phyloP scores from a whole-genome alignment of 257 asterid genomes.

The Przewalskia tangutica region DNA sequence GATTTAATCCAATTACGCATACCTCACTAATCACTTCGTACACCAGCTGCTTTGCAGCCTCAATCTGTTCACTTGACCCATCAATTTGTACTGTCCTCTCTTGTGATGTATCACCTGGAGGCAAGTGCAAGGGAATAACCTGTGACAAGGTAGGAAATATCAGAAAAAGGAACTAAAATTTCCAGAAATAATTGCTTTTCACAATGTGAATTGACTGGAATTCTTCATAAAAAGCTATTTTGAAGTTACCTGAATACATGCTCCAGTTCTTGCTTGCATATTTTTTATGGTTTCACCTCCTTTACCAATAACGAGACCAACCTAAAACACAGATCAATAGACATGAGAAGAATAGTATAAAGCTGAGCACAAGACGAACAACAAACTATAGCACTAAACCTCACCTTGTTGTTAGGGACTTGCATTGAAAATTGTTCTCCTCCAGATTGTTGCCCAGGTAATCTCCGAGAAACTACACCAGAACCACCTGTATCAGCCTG shows the following conservation, averaged over 20 bases:
- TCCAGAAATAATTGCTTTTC: not conserved
- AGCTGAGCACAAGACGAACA: not conserved
- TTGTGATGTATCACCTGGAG: slow-evolving; percentile 20
- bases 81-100: slow-evolving; percentile 24
- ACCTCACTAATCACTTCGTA: slow-evolving; percentile 24
- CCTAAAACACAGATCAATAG: slow-evolving; percentile 14
- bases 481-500: slow-evolving; percentile 17
- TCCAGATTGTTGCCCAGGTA: slow-evolving; percentile 11
- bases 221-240: not conserved
- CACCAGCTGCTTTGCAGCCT: slow-evolving; percentile 20
- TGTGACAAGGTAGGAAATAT: not conserved
- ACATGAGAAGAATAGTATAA: not conserved
- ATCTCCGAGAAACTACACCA: slow-evolving; percentile 10
- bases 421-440: slow-evolving; percentile 10
- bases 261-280: slow-evolving; percentile 78
- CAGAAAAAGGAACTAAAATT: not conserved
- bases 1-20: not conserved
- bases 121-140: slow-evolving; percentile 22
- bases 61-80: slow-evolving; percentile 19
- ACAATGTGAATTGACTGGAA: not conserved
- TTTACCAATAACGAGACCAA: slow-evolving; percentile 85
- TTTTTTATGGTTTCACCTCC: slow-evolving; percentile 89
- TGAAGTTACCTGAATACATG: slow-evolving; percentile 80
- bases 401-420: slow-evolving; percentile 14
- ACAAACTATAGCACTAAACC: not conserved